Evolutionary conservation across 2,329 filamentous ascomycete genomes (phyloP), one percentile per base, ranked within the genome.

Genomic region (Ophiosphaerella korrae): DNA sequence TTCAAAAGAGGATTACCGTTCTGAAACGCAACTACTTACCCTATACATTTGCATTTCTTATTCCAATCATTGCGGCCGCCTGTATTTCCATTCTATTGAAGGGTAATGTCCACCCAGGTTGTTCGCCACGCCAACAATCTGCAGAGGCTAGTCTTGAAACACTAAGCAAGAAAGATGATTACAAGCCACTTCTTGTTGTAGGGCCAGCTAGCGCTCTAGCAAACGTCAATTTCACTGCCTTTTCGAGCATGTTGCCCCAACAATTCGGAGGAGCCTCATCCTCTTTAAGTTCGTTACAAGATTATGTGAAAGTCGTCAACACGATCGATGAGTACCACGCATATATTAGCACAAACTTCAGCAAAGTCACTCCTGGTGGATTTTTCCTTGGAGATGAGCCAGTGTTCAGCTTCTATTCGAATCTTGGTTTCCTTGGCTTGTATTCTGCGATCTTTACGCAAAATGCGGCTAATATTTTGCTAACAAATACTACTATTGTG

Each of bases 391-490:
- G 65, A 14, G 58, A 80, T 1, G 69, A 78, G 1, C 84, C 89
- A 0, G 88, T 86, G 0, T 78, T 93, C 48, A 86, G 87, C 2
- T 95, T 88, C 76, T 78, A 82, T 53, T 88, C 83, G 12, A 84
- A 90, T 62, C 74, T 80, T 8, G 78, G 83, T 13, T 85, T 89
- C 62, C 74, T 79, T 7, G 78, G 82, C 2, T 75, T 92, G 29
- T 82, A 84, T 26, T 76, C 75, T 45, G 50, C 91, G 84, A 75
- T 96, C 83, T 69, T 96, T 86, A 62, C 86, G 80, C 79, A 96
- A 80, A 93, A 96, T 91, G 80, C 96, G 85, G 78, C 96, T 87
- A 72, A 97, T 91, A 26, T 89, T 84, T 63, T 90, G 14, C 70
- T 92, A 14, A 81, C 83, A 18, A 87, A 89, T 52, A 82, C 83